phyloP scores from a whole-genome alignment of 2,329 filamentous ascomycete genomes.

The Clarireedia monteithiana region DNA sequence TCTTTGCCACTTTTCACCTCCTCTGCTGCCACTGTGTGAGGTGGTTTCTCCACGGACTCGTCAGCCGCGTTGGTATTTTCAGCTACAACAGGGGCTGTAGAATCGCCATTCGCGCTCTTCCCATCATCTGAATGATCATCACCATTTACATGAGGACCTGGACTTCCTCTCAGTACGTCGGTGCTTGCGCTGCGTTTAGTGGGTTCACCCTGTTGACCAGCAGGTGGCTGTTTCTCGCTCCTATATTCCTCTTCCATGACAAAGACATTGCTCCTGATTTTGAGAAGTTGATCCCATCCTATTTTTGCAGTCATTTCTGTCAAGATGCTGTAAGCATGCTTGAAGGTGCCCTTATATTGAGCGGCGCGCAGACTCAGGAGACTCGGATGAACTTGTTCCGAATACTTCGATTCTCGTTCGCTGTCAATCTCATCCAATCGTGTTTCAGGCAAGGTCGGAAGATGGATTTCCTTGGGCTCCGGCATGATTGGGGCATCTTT shows the following conservation, averaged over 20 bases:
- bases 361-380: conserved; percentile 80
- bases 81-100: conserved; percentile 17
- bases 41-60: conserved; percentile 64
- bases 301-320: conserved; percentile 96
- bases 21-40: conserved; percentile 68
- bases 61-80: conserved; percentile 23
- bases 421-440: conserved; percentile 95
- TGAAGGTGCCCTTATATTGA: conserved; percentile 88
- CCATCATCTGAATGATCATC: conserved; percentile 29
- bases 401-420: conserved; percentile 71
- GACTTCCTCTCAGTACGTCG: conserved; percentile 66
- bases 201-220: conserved; percentile 34
- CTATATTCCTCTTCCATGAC: conserved; percentile 99
- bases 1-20: conserved; percentile 70
- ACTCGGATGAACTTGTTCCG: conserved; percentile 81
- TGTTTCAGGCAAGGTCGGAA: conserved; percentile 83
- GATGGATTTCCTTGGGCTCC: conserved; percentile 77
- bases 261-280: conserved; percentile 92
- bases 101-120: conserved; percentile 27
- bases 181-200: conserved; percentile 67
- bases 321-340: conserved; percentile 86
- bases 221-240: conserved; percentile 66
- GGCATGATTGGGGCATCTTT: conserved; percentile 95
- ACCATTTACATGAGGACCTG: conserved; percentile 45
- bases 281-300: conserved; percentile 93